These are phyloP conservation scores for Yamagishiella unicocca DNA, from an alignment of 139 green algal species.

Conservation along the genomic window DNA sequence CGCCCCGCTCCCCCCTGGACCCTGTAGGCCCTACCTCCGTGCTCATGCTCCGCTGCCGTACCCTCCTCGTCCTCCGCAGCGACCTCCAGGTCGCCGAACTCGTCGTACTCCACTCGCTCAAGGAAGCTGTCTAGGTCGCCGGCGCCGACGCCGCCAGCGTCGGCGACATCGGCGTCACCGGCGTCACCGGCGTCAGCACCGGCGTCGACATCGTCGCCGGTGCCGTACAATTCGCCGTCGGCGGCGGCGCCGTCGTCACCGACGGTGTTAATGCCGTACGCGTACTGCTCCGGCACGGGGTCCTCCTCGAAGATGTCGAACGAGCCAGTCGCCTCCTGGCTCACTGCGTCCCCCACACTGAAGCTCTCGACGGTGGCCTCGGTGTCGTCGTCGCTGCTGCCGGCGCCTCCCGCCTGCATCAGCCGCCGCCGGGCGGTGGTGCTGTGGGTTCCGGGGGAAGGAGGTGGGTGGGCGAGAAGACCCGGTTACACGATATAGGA, in stretches of 20 bases:
- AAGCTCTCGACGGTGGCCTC: constrained; percentile 1
- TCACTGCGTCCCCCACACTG: constrained; percentile 46
- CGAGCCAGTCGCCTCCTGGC: constrained; percentile 68
- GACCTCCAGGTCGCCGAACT: constrained; percentile 40
- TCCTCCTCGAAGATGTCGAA: constrained; percentile 54
- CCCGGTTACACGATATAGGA: too few species aligned
- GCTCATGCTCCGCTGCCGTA: not conserved
- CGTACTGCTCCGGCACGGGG: not conserved
- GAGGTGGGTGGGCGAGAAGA: not conserved
- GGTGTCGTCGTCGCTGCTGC: not conserved
- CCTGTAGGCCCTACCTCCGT: too few species aligned
- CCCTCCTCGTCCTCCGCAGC: not conserved
- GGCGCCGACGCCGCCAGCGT: too few species aligned
- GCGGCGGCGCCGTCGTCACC: too few species aligned
- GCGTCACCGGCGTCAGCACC: not conserved
- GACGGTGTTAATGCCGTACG: too few species aligned
- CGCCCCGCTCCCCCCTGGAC: too few species aligned
- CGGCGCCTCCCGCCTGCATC: not conserved
- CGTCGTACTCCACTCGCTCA: constrained; percentile 32
- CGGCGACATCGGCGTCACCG: not conserved
- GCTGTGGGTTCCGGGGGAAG: not conserved
- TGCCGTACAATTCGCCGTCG: not conserved
- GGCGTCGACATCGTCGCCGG: not conserved
- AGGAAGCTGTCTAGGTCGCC: constrained; percentile 11
- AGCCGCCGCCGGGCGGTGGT: constrained; percentile 8